Percentiles rank a stretch among this genome's conserved stretches.
Evolutionary conservation across 2,329 filamentous ascomycete species (phyloP).

Genomic region (Colletotrichum paranaense): DNA sequence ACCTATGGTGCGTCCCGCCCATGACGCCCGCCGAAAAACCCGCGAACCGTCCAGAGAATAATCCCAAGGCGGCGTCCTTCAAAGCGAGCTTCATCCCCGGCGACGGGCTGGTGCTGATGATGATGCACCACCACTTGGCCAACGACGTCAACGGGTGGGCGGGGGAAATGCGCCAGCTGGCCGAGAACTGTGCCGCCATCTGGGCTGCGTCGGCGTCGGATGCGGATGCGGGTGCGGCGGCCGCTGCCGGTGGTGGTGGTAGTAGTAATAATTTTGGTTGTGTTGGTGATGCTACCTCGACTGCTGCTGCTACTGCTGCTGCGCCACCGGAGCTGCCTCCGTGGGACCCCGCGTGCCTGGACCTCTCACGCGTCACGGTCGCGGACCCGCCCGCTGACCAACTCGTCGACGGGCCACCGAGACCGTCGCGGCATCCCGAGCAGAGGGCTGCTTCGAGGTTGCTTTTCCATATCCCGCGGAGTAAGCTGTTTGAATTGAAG

Average conservation of each 20-base stretch:
- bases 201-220: not conserved
- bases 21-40: not conserved
- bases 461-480: not conserved
- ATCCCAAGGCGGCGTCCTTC: not conserved
- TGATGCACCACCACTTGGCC: not conserved
- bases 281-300: too few relatives aligned
- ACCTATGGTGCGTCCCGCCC: not conserved
- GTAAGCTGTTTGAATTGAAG: not conserved
- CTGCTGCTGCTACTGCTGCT: not conserved
- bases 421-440: not conserved
- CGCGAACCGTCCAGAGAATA: not conserved
- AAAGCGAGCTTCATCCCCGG: not conserved
- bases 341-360: slow-evolving; percentile 47
- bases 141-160: not conserved
- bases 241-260: too few relatives aligned
- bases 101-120: not conserved
- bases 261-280: too few relatives aligned
- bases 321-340: not conserved
- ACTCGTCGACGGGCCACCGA: slow-evolving; percentile 45
- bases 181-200: not conserved
- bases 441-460: not conserved
- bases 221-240: too few relatives aligned
- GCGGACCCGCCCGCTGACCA: slow-evolving; percentile 40
- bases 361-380: slow-evolving; percentile 48
- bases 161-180: not conserved